Evolutionary conservation across 2,329 filamentous ascomycete genomes (phyloP), one percentile per base, ranked within the genome.

Genomic region (Dactylonectria estremocensis): DNA sequence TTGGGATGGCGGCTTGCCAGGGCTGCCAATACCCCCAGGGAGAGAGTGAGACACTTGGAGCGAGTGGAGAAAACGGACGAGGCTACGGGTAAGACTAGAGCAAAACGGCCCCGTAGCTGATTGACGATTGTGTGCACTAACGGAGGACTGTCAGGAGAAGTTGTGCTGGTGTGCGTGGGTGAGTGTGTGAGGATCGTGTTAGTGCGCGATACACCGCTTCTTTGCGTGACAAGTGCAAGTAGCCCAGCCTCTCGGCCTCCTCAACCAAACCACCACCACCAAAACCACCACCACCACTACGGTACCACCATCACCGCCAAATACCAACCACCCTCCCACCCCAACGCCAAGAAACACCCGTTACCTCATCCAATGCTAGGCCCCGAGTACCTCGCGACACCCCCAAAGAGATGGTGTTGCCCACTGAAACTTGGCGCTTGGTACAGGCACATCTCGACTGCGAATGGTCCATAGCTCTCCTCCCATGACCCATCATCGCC

Each of bases 391-490:
- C 53, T 55, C 13, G 43, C 53, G 37, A 28, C 35, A 55, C 37
- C 53, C 37, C 31, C 24, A 28, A 48, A 18, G 49, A 46, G 52
- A 56, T 56, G 56, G 58, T 66, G 72, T 43, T 56, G 67, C 57
- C 56, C 57, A 43, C 70, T 71, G 66, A 66, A 68, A 66, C 63
- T 45, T 40, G 53, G 20, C 53, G 46, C 55, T 63, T 70, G 48
- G 65, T 62, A 66, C 66, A 52, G 57, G 58, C 63, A 68, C 66
- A 66, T 55, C 69, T 70, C 61, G 56, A 59, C 64, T 71, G 66
- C 61, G 61, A 66, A 69, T 56, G 65, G 58, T 53, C 70, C 66
- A 60, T 65, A 46, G 43, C 33, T 22, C 37, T 28, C 33, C 24
- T 33, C 37, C 37, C 40, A 43, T 43, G 40, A 43, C 40, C 40